A percentile compares a stretch with the other conserved stretches of the same genome.
These are phyloP conservation scores for Penicillium aurantiogriseum DNA, from an alignment of 2,329 filamentous ascomycete species.

Conservation along the genomic window DNA sequence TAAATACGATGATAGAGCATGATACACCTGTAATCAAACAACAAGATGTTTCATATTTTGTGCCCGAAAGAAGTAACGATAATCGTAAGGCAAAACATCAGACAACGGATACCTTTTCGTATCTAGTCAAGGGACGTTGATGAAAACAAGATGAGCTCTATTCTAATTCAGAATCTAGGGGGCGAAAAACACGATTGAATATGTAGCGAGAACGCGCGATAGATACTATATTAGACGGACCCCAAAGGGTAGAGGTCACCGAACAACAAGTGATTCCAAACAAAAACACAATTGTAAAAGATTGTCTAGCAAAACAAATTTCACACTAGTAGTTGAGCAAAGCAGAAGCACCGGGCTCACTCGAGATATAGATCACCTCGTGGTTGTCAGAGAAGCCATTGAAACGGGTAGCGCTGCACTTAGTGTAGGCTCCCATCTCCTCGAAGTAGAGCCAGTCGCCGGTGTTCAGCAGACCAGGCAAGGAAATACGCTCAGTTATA, in stretches of 20 bases:
- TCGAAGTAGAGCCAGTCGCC: conserved; percentile 99
- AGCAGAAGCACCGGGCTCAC: conserved; percentile 80
- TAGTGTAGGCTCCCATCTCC: conserved; percentile 98
- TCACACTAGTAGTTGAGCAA: conserved; percentile 55
- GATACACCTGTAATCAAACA: not conserved
- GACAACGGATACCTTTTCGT: not conserved
- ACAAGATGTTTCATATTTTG: not conserved
- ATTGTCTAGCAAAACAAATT: conserved; percentile 7
- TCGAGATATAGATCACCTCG: conserved; percentile 91
- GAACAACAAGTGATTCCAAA: conserved; percentile 4
- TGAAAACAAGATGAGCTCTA: conserved; percentile 5
- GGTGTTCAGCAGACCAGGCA: conserved; percentile 75
- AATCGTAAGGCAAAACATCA: not conserved
- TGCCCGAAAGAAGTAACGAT: not conserved
- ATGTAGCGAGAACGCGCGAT: conserved; percentile 10
- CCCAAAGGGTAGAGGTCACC: not conserved
- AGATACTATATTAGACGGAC: conserved; percentile 9
- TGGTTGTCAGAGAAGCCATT: conserved; percentile 94
- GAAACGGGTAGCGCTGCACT: conserved; percentile 96
- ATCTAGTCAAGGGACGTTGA: not conserved
- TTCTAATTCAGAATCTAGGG: not conserved
- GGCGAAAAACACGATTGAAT: not conserved
- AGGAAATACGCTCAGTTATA: conserved; percentile 77
- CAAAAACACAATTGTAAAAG: conserved; percentile 7
- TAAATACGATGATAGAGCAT: conserved; percentile 7